Percentiles rank a stretch among this genome's conserved stretches.
phyloP scores from a whole-genome alignment of 202 grass and related monocot genomes.

The Miscanthus sacchariflorus region DNA sequence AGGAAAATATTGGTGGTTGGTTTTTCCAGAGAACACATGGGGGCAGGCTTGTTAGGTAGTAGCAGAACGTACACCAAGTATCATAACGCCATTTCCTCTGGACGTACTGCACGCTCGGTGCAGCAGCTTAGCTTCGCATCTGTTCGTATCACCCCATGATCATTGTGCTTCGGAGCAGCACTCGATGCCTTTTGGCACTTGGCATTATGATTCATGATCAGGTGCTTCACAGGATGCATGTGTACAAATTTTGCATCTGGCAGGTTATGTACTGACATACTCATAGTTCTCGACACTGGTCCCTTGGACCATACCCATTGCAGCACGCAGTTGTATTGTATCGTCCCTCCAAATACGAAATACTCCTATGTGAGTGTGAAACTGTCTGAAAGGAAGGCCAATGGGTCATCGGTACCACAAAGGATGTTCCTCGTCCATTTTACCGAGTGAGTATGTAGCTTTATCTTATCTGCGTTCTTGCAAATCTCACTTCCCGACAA shows the following conservation, averaged over 20 bases:
- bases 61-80: neutral
- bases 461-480: neutral
- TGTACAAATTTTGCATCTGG: constrained; percentile 19
- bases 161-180: constrained; percentile 30
- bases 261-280: constrained; percentile 2
- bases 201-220: constrained; percentile 50
- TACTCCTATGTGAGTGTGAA: too few species aligned
- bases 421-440: too few species aligned
- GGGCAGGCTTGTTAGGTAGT: neutral
- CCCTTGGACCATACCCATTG: neutral
- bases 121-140: neutral
- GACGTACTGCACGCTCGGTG: neutral
- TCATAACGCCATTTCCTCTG: neutral
- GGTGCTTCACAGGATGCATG: constrained; percentile 36
- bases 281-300: constrained; percentile 11
- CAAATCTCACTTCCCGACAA: neutral
- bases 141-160: constrained; percentile 25
- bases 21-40: neutral
- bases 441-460: too few species aligned
- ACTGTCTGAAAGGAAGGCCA: too few species aligned
- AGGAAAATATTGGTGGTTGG: neutral
- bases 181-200: constrained; percentile 39
- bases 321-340: neutral
- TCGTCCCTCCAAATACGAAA: too few species aligned
- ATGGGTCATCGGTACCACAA: too few species aligned